Conservation (phyloP, 306 rosid species). For the Ochetophila trinervis region DNA sequence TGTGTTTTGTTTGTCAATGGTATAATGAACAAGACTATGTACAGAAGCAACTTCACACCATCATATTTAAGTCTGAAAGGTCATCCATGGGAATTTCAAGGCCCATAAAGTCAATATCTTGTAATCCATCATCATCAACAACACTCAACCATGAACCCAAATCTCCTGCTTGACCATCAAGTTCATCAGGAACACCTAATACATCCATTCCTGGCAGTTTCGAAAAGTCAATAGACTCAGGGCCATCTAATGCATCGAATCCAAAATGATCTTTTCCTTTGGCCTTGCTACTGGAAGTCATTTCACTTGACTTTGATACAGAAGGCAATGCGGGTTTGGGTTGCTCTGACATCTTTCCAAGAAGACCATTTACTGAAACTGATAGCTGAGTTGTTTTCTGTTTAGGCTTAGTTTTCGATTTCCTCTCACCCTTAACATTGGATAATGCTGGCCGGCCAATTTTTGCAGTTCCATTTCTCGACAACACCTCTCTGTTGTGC, state of each 20-base stretch:
- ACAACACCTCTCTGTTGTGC: conserved; percentile 73
- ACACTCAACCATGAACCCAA: conserved; percentile 95
- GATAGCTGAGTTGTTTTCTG: conserved; percentile 91
- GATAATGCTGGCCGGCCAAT: conserved; percentile 77
- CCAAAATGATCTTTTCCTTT: conserved; percentile 66
- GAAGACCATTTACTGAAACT: conserved; percentile 88
- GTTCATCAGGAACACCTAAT: conserved; percentile 75
- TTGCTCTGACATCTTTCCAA: conserved; percentile 82
- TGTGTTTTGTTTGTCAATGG: conserved; percentile 84
- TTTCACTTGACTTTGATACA: conserved; percentile 56
- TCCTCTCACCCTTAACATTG: conserved; percentile 81
- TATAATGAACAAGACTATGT: conserved; percentile 96
- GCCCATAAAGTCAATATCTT: conserved; percentile 96
- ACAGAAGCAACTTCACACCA: conserved; percentile 92
- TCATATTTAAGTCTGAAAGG: conserved; percentile 94
- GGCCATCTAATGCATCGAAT: conserved; percentile 65
- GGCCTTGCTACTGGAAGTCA: conserved; percentile 43
- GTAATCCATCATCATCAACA: conserved; percentile 73
- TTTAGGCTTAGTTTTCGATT: conserved; percentile 91
- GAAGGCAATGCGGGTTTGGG: conserved; percentile 66
- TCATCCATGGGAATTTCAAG: conserved; percentile 99
- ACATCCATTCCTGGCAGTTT: conserved; percentile 90
- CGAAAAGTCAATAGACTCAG: conserved; percentile 77
- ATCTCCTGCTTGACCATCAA: conserved; percentile 83
- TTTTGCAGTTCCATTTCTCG: conserved; percentile 86